Conservation (phyloP, 768 basidiomycete species). For the Xerocomellus intermedius region DNA sequence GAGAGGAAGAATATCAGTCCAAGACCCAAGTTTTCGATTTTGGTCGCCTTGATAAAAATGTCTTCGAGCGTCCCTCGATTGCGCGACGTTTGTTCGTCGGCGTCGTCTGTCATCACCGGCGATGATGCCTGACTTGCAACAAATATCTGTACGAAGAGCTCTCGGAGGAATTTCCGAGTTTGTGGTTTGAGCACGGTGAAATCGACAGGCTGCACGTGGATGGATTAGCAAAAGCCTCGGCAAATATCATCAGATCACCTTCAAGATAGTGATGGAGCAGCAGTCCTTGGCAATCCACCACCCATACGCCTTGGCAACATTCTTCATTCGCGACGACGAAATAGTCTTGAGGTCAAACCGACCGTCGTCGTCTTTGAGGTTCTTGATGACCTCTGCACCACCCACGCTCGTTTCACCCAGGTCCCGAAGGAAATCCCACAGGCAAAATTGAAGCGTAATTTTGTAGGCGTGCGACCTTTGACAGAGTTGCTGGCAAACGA, state of each 20-base stretch:
- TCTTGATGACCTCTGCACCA: constrained; percentile 74
- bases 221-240: background rate
- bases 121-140: constrained; percentile 72
- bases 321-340: constrained; percentile 56
- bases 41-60: constrained; percentile 72
- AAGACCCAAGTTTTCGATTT: constrained; percentile 62
- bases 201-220: constrained; percentile 68
- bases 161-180: constrained; percentile 63
- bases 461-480: constrained; percentile 76
- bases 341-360: constrained; percentile 49
- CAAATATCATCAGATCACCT: constrained; percentile 49
- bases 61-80: constrained; percentile 69
- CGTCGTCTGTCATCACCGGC: constrained; percentile 51
- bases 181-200: constrained; percentile 71
- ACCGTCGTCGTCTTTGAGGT: constrained; percentile 43
- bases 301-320: constrained; percentile 82
- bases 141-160: constrained; percentile 68
- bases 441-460: constrained; percentile 89
- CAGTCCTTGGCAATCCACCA: constrained; percentile 93
- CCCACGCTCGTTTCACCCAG: constrained; percentile 83
- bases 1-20: constrained; percentile 75
- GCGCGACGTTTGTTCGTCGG: constrained; percentile 39
- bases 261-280: constrained; percentile 71
- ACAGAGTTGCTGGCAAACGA: constrained; percentile 84
- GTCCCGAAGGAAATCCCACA: constrained; percentile 96